Conservation (phyloP, 257 asterid genomes). For the Voacanga thouarsii region DNA sequence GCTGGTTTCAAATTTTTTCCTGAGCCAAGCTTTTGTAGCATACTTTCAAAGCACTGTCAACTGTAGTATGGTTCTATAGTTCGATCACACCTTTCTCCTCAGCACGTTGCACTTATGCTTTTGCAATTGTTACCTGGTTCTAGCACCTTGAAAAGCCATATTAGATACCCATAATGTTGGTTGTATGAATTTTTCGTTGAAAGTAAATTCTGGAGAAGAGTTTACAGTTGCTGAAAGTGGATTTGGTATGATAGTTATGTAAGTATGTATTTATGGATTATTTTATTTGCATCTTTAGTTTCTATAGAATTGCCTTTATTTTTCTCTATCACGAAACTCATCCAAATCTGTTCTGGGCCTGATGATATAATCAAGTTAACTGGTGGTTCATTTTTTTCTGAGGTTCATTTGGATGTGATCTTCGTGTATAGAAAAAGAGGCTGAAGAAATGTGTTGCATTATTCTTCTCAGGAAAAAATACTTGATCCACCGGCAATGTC, state of each 20-base stretch:
- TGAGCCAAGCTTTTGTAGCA: not conserved
- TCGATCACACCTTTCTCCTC: too few relatives aligned
- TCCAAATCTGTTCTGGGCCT: not conserved
- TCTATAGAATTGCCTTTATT: not conserved
- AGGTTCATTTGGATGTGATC: conserved; percentile 11
- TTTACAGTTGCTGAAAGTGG: not conserved
- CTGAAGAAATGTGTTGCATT: conserved; percentile 23
- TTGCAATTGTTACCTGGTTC: not conserved
- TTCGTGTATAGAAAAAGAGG: conserved; percentile 14
- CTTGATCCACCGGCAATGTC: conserved; percentile 45
- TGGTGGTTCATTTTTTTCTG: not conserved
- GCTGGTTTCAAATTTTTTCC: not conserved
- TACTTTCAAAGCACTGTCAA: too few relatives aligned
- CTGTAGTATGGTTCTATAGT: too few relatives aligned
- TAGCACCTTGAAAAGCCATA: not conserved
- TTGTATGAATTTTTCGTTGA: not conserved
- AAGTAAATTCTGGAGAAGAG: not conserved
- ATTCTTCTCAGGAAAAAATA: conserved; percentile 57
- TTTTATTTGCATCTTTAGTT: not conserved
- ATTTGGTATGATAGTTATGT: too few relatives aligned
- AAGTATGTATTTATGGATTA: not conserved
- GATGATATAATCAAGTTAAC: not conserved
- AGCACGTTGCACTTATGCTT: not conserved
- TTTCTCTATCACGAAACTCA: not conserved
- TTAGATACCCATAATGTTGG: not conserved